Base-by-base conservation (phyloP, 2,329 filamentous ascomycete genomes). In the Graphiopsis chlorocephala region DNA sequence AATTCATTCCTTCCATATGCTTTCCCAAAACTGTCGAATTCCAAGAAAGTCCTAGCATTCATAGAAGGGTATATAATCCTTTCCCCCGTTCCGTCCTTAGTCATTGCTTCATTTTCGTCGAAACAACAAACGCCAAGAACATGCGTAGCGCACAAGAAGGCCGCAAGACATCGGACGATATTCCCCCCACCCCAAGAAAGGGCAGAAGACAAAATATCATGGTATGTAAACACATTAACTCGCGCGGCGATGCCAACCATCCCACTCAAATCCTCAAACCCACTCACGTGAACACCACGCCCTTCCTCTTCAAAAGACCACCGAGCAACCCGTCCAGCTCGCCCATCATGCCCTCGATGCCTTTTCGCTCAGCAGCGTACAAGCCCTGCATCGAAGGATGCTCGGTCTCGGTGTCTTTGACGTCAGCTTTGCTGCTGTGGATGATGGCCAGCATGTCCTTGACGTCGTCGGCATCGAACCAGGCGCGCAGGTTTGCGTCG, bases 371-470 rank as follows among this genome's bases (percentile, higher is more conserved):
- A 74, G 96, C 91, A 58, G 88, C 88, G 80, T 96, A 98, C 63
- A 98, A 80, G 25, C 88, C 86, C 15, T 87, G 87, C 59, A 90
- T 92, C 52, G 96, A 84, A 0, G 94, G 94, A 76, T 98, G 93
- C 64, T 97, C 92, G 1, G 90, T 87, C 8, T 90, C 91, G 20
- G 92, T 90, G 48, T 88, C 47, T 15, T 29, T 10, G 3, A 38
- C 38, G 65, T 93, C 91, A 15, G 88, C 90, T 23, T 38, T 55
- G 76, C 93, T 97, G 78, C 98, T 93, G 74, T 97, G 93, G 29
- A 99, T 92, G 66, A 99, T 90, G 42, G 93, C 85, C 60, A 98
- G 84, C 75, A 98, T 85, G 75, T 99, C 94, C 59, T 92, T 87
- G 70, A 99, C 92, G 66, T 92, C 88, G 70, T 95, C 92, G 56